These are phyloP conservation scores for Mortierella sp. DNA, from an alignment of 371 early-diverging fungal genomes.

Conservation along the genomic window DNA sequence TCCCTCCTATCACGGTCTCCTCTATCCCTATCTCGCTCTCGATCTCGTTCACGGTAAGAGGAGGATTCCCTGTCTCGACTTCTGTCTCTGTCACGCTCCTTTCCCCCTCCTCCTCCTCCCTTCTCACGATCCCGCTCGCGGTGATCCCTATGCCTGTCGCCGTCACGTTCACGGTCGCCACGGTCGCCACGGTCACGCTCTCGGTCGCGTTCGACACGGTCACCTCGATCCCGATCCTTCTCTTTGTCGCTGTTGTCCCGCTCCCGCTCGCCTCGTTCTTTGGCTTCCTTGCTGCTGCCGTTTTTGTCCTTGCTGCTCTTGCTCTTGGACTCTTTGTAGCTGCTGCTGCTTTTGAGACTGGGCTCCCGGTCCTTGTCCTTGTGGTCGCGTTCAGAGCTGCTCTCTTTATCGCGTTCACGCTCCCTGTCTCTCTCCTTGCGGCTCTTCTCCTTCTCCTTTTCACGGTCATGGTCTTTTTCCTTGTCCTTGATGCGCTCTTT, in stretches of 20 bases:
- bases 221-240: slow-evolving; percentile 16
- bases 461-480: slow-evolving; percentile 26
- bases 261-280: slow-evolving; percentile 35
- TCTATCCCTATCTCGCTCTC: slow-evolving; percentile 24
- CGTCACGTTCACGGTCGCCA: slow-evolving; percentile 27
- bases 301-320: slow-evolving; percentile 30
- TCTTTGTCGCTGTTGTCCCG: slow-evolving; percentile 30
- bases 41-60: slow-evolving; percentile 7
- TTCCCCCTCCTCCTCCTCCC: not conserved
- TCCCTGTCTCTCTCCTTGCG: slow-evolving; percentile 11
- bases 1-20: slow-evolving; percentile 8
- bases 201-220: slow-evolving; percentile 24
- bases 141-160: slow-evolving; percentile 8
- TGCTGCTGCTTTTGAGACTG: not conserved
- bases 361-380: slow-evolving; percentile 41
- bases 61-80: not conserved
- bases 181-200: slow-evolving; percentile 26
- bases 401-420: slow-evolving; percentile 17
- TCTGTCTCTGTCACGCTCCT: not conserved
- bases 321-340: slow-evolving; percentile 7
- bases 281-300: slow-evolving; percentile 34
- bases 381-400: slow-evolving; percentile 15
- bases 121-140: slow-evolving; percentile 33
- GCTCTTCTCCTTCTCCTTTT: slow-evolving; percentile 16
- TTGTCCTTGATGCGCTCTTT: slow-evolving; percentile 28